phyloP scores from a whole-genome alignment of 805 yeast genomes.

The Ogataea siamensis region DNA sequence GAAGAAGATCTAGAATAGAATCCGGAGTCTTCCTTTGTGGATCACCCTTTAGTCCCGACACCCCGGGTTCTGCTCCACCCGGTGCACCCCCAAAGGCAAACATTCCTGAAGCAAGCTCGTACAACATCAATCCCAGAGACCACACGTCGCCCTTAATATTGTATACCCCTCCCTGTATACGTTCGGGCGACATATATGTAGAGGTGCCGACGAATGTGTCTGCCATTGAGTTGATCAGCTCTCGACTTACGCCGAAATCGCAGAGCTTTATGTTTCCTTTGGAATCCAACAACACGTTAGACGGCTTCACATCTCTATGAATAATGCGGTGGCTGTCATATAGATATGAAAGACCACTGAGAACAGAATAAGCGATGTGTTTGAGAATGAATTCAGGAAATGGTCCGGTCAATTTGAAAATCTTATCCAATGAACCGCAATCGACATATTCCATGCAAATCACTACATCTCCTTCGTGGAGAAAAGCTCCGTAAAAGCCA shows the following conservation, averaged over 20 bases:
- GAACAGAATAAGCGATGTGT: slow-evolving; percentile 70
- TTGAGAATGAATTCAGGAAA: slow-evolving; percentile 68
- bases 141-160: slow-evolving; percentile 96
- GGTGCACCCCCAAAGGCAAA: slow-evolving; percentile 70
- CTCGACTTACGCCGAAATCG: slow-evolving; percentile 96
- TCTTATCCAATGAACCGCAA: slow-evolving; percentile 87
- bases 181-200: slow-evolving; percentile 95
- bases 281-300: slow-evolving; percentile 84
- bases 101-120: slow-evolving; percentile 83
- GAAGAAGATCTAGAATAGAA: slow-evolving; percentile 86
- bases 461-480: slow-evolving; percentile 70
- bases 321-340: slow-evolving; percentile 84
- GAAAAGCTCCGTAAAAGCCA: slow-evolving; percentile 87
- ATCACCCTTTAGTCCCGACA: slow-evolving; percentile 22
- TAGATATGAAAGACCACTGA: slow-evolving; percentile 77
- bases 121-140: slow-evolving; percentile 89
- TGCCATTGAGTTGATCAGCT: slow-evolving; percentile 88
- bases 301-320: slow-evolving; percentile 95
- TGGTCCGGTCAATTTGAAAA: slow-evolving; percentile 58
- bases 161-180: slow-evolving; percentile 92
- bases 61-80: slow-evolving; percentile 31
- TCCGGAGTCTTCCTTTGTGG: slow-evolving; percentile 49
- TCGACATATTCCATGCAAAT: slow-evolving; percentile 96
- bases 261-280: slow-evolving; percentile 87
- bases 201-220: slow-evolving; percentile 98